Base-by-base conservation (phyloP, 148 eudicot species). In the Camellia sinensis region DNA sequence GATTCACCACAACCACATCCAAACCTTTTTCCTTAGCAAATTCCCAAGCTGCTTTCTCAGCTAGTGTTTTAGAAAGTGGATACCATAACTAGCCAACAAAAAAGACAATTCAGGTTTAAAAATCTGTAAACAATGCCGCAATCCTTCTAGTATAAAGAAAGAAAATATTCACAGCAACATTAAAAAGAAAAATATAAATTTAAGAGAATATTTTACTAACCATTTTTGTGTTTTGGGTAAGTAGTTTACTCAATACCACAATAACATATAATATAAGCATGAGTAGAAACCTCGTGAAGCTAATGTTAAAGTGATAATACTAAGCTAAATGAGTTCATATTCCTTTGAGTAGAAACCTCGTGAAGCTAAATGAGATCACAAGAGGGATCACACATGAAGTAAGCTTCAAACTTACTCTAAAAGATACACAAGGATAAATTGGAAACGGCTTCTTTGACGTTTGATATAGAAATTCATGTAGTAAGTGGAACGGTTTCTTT, bases 31-130 rank as follows among this genome's bases (percentile, higher is more conserved):
- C 91, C 79, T 90, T 82, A 52, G 97, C 86, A 87, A 91, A 93
- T 43, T 92, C 89, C 99, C 99, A 96, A 43, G 99, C 90, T 57
- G 91, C 91, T 82, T 93, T 92, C 72, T 96, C 99, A 53, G 99
- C 98, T 29, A 84, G 81, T 14, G 88, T 88, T 87, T 96, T 96
- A 7, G 99, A 96, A 41, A 88, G 87, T 19, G 98, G 87, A 84
- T 95, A 95, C 99, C 97, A 93, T 41, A 95, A 44, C 97, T 95
- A 73, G 29, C 73, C 73, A 56, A 65, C 54, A 66, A 54, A 37
- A 57, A 21, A 18, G 67, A 66, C 43, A 61, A n/a, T 61, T 21
- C 21, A 15, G 22, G 18, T 15, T n/a, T 15, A 61, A 3, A 61
- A 61, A 61, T n/a, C 64, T 2, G 18, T 61, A 61, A 2, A n/a